Conservation (phyloP, 331 rosid species). For the Erythrophleum ivorense region DNA sequence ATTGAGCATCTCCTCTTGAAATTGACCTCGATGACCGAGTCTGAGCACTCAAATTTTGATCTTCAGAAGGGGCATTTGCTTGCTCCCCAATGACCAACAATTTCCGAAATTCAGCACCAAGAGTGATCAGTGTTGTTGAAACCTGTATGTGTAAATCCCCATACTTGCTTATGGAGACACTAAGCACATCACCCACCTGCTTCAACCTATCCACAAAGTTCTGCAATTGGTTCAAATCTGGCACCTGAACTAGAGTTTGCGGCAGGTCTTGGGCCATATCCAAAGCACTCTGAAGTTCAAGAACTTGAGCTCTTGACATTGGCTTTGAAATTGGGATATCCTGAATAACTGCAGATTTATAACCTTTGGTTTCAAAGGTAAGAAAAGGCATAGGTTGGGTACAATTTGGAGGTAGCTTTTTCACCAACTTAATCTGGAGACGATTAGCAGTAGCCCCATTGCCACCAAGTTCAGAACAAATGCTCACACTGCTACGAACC, state of each 20-base stretch:
- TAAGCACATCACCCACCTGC: conserved; percentile 67
- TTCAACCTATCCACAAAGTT: conserved; percentile 75
- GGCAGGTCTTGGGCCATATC: conserved; percentile 77
- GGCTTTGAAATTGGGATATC: conserved; percentile 76
- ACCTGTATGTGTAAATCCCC: conserved; percentile 68
- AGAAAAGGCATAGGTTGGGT: conserved; percentile 71
- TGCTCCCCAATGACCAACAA: conserved; percentile 63
- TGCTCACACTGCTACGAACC: conserved; percentile 74
- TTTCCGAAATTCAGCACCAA: conserved; percentile 70
- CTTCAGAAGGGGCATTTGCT: conserved; percentile 59
- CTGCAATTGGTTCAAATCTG: conserved; percentile 68
- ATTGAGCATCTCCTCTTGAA: conserved; percentile 62
- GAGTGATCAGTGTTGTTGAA: conserved; percentile 67
- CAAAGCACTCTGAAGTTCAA: conserved; percentile 69
- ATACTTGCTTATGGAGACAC: conserved; percentile 63
- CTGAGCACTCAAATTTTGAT: conserved; percentile 62
- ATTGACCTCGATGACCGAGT: conserved; percentile 57
- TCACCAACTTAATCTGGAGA: conserved; percentile 69
- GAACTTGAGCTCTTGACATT: conserved; percentile 60
- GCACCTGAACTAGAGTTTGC: conserved; percentile 72
- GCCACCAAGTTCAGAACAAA: conserved; percentile 69
- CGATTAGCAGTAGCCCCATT: conserved; percentile 61
- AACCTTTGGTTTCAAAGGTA: conserved; percentile 71
- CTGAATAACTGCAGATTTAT: conserved; percentile 70
- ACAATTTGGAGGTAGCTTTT: conserved; percentile 66